Percentiles rank a stretch among this genome's conserved stretches.
Evolutionary conservation across 2,329 filamentous ascomycete genomes (phyloP).

Genomic region (Thielaviopsis ethacetica): DNA sequence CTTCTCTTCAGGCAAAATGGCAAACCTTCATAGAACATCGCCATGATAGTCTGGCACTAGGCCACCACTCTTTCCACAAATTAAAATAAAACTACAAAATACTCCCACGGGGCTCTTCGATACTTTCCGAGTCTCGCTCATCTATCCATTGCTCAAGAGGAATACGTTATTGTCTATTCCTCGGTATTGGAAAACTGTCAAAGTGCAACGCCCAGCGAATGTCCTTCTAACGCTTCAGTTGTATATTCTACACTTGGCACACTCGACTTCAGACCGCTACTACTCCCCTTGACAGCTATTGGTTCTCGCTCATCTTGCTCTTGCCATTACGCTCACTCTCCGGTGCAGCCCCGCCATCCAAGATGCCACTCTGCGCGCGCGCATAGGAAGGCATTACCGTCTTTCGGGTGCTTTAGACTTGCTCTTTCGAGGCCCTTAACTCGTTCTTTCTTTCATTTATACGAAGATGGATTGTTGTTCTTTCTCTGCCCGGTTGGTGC

Average conservation of each 20-base stretch:
- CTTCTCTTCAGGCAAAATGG: background rate
- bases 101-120: background rate
- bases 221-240: no score
- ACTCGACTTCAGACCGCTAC: no score
- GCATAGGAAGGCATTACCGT: background rate
- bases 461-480: background rate
- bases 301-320: background rate
- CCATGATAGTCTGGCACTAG: background rate
- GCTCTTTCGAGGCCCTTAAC: background rate
- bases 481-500: background rate
- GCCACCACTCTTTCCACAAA: background rate
- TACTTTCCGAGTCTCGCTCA: background rate
- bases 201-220: no score
- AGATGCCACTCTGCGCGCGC: background rate
- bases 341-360: background rate
- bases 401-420: background rate
- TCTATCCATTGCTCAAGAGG: no score
- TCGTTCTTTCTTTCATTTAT: background rate
- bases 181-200: no score
- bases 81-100: background rate
- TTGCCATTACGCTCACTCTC: background rate
- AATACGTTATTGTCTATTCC: no score
- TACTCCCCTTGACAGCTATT: background rate
- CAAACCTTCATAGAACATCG: background rate
- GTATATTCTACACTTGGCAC: no score